These are phyloP conservation scores for Malassezia japonica DNA, from an alignment of 1,284 basidiomycete genomes.

Conservation along the genomic window DNA sequence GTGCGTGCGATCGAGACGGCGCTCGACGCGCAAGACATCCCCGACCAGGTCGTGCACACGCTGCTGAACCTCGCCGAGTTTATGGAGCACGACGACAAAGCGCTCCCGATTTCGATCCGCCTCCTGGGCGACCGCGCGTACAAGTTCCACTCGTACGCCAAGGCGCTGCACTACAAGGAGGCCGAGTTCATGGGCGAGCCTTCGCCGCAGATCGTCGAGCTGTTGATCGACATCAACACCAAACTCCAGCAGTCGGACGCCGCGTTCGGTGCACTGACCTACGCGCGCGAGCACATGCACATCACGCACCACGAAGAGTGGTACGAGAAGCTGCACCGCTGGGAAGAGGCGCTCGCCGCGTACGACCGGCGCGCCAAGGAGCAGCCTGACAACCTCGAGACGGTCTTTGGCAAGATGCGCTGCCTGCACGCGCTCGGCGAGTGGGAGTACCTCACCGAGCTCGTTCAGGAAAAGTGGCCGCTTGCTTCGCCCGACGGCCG, in stretches of 20 bases:
- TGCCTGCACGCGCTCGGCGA: conserved; percentile 95
- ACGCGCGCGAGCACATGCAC: conserved; percentile 53
- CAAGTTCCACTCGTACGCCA: conserved; percentile 90
- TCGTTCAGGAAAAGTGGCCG: conserved; percentile 82
- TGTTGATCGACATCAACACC: conserved; percentile 93
- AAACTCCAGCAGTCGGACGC: conserved; percentile 68
- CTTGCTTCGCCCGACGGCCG: conserved; percentile 73
- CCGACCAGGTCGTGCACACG: conserved; percentile 84
- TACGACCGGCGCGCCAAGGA: conserved; percentile 72
- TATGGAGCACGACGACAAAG: conserved; percentile 98
- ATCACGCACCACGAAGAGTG: conserved; percentile 85
- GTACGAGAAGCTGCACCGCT: conserved; percentile 92
- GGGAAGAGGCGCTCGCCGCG: conserved; percentile 83
- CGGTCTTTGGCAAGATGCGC: conserved; percentile 80
- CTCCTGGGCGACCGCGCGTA: conserved; percentile 84
- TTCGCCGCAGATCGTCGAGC: conserved; percentile 70
- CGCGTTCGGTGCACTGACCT: conserved; percentile 44
- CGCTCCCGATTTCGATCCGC: conserved; percentile 83
- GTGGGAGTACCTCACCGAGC: conserved; percentile 82
- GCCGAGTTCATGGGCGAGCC: conserved; percentile 91
- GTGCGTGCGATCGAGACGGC: conserved; percentile 82
- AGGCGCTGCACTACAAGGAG: conserved; percentile 97
- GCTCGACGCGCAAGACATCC: conserved; percentile 68
- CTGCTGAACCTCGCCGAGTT: conserved; percentile 95
- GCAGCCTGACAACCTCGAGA: conserved; percentile 53